Percentiles rank a stretch among this genome's conserved stretches.
phyloP scores from a whole-genome alignment of 495 filamentous ascomycete species.

The Xylaria scruposa region DNA sequence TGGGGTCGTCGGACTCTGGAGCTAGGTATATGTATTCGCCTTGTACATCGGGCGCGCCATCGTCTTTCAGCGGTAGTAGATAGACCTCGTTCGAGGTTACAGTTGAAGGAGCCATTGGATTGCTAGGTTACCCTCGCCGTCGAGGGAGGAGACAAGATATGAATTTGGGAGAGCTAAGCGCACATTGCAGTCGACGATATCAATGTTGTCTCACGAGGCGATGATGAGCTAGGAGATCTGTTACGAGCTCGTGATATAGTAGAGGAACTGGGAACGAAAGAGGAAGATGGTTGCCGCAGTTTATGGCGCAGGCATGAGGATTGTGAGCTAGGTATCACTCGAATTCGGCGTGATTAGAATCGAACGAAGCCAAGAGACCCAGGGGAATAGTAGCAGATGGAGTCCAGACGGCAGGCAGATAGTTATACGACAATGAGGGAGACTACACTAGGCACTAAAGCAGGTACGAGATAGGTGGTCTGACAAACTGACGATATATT shows the following conservation, averaged over 20 bases:
- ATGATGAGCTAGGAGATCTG: not conserved
- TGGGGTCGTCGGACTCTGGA: constrained; percentile 70
- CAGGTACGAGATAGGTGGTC: not conserved
- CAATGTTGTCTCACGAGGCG: constrained; percentile 1
- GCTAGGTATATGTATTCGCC: constrained; percentile 92
- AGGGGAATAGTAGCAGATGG: not conserved
- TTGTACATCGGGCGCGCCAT: constrained; percentile 87
- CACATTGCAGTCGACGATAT: not conserved
- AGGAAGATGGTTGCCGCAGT: not conserved
- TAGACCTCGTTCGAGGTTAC: constrained; percentile 73
- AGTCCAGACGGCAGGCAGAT: not conserved
- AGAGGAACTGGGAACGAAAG: not conserved
- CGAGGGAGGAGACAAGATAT: not conserved
- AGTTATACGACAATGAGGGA: constrained; percentile 5
- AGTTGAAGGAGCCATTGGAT: constrained; percentile 58
- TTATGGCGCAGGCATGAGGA: not conserved
- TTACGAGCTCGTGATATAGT: not conserved
- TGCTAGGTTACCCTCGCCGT: not conserved
- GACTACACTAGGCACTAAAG: not conserved
- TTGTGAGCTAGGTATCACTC: not conserved
- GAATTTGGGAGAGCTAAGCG: not conserved
- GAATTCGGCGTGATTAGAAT: not conserved
- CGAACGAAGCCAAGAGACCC: not conserved
- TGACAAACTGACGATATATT: constrained; percentile 9
- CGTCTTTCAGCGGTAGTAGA: constrained; percentile 85